Percentiles rank a stretch among this genome's conserved stretches.
These are phyloP conservation scores for Kitagawia praeruptora DNA, from an alignment of 129 eudicot species.

Conservation along the genomic window DNA sequence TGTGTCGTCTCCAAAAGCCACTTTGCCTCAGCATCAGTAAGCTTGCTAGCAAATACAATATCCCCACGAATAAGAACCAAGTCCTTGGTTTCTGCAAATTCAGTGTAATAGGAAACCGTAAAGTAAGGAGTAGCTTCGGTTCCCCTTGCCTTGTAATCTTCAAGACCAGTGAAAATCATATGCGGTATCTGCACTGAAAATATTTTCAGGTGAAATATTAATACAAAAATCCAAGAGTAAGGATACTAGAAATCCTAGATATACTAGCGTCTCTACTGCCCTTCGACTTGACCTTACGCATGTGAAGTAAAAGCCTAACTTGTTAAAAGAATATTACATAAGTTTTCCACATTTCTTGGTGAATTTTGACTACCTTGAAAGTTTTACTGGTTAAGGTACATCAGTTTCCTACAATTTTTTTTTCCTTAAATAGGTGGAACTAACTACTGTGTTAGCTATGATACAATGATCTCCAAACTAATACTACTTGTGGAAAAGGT, in stretches of 20 bases:
- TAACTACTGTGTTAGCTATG: neutral
- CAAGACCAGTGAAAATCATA: constrained; percentile 87
- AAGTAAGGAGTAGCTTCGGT: constrained; percentile 89
- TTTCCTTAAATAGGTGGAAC: neutral
- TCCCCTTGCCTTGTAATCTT: constrained; percentile 95
- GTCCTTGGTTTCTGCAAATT: constrained; percentile 80
- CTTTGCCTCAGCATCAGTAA: constrained; percentile 66
- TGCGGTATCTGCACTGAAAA: constrained; percentile 77
- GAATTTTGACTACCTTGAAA: neutral
- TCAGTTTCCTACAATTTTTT: neutral
- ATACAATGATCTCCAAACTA: neutral
- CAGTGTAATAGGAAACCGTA: constrained; percentile 71
- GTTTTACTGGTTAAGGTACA: neutral
- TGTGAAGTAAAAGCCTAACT: neutral
- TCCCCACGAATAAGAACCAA: constrained; percentile 85
- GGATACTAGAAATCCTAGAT: neutral
- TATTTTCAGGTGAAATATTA: neutral
- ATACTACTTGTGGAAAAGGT: neutral
- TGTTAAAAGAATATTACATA: neutral
- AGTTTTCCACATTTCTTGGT: neutral
- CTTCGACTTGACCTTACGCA: neutral
- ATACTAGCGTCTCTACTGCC: neutral
- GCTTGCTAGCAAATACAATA: constrained; percentile 74
- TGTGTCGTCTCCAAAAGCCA: constrained; percentile 81
- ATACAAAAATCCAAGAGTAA: neutral